Conservation (phyloP, 2,329 filamentous ascomycete species). For the Plenodomus tracheiphilus region DNA sequence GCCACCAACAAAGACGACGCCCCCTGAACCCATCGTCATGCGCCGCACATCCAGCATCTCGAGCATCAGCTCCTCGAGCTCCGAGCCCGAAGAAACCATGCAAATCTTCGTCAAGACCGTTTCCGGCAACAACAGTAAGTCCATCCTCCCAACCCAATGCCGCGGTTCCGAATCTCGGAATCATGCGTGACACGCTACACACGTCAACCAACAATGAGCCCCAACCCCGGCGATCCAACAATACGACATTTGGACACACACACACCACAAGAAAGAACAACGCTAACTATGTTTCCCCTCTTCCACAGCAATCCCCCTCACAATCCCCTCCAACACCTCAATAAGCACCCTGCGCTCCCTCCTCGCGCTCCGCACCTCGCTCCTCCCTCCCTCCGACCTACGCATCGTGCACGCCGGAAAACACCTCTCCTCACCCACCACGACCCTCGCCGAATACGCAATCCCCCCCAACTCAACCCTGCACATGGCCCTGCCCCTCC, state of each 20-base stretch:
- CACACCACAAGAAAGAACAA: too few relatives aligned
- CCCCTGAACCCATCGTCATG: slow-evolving; percentile 30
- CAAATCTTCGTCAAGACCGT: slow-evolving; percentile 66
- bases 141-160: slow-evolving; percentile 4
- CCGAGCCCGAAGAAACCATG: slow-evolving; percentile 57
- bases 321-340: slow-evolving; percentile 57
- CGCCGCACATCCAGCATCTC: slow-evolving; percentile 45
- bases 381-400: slow-evolving; percentile 52
- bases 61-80: slow-evolving; percentile 47
- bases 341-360: slow-evolving; percentile 60
- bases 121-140: slow-evolving; percentile 57
- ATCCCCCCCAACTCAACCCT: slow-evolving; percentile 56
- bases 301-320: slow-evolving; percentile 58
- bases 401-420: slow-evolving; percentile 63
- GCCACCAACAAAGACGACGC: slow-evolving; percentile 6
- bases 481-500: slow-evolving; percentile 60
- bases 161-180: slow-evolving; percentile 20
- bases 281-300: slow-evolving; percentile 15
- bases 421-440: slow-evolving; percentile 52
- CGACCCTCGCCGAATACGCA: slow-evolving; percentile 53
- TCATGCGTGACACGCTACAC: slow-evolving; percentile 2
- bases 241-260: too few relatives aligned
- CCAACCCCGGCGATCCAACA: background rate
- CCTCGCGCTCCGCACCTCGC: slow-evolving; percentile 60
- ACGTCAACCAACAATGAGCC: background rate